phyloP scores from a whole-genome alignment of 306 rosid genomes.

The Fagus crenata region DNA sequence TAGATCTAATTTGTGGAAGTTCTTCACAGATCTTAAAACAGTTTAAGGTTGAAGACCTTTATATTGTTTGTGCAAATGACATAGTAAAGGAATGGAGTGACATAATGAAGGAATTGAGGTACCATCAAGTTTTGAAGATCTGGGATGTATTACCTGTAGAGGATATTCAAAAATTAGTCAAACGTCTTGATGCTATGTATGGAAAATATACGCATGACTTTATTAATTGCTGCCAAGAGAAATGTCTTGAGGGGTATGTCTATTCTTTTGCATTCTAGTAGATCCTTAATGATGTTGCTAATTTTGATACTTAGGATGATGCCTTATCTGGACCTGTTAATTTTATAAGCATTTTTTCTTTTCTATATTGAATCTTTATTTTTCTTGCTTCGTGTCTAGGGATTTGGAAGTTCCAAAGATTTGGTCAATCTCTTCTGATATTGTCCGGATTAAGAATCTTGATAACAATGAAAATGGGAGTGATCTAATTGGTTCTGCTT shows the following conservation, averaged over 20 bases:
- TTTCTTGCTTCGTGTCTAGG: slow-evolving; percentile 30
- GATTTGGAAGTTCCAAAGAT: slow-evolving; percentile 53
- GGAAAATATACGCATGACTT: slow-evolving; percentile 55
- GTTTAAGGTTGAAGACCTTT: slow-evolving; percentile 57
- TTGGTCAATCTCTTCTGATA: slow-evolving; percentile 46
- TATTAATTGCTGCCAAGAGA: slow-evolving; percentile 53
- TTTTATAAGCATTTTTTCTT: background rate
- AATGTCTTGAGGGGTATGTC: slow-evolving; percentile 53
- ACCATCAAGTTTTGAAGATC: slow-evolving; percentile 61
- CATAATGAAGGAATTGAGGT: slow-evolving; percentile 36
- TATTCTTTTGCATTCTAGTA: background rate
- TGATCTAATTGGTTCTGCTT: slow-evolving; percentile 27
- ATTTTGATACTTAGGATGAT: background rate
- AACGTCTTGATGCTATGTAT: slow-evolving; percentile 56
- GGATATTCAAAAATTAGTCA: slow-evolving; percentile 53
- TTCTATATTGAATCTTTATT: background rate
- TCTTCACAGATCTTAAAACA: slow-evolving; percentile 52
- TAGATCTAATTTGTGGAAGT: slow-evolving; percentile 31
- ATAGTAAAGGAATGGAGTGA: slow-evolving; percentile 48
- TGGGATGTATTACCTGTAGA: slow-evolving; percentile 68
- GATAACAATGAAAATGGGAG: slow-evolving; percentile 24
- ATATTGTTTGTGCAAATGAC: slow-evolving; percentile 57
- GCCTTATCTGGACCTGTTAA: background rate
- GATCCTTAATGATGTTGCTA: background rate
- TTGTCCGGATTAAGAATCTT: slow-evolving; percentile 42